A percentile compares a stretch with the other conserved stretches of the same genome.
Evolutionary conservation across 2,329 filamentous ascomycete species (phyloP).

Genomic region (Akanthomyces lecanii): DNA sequence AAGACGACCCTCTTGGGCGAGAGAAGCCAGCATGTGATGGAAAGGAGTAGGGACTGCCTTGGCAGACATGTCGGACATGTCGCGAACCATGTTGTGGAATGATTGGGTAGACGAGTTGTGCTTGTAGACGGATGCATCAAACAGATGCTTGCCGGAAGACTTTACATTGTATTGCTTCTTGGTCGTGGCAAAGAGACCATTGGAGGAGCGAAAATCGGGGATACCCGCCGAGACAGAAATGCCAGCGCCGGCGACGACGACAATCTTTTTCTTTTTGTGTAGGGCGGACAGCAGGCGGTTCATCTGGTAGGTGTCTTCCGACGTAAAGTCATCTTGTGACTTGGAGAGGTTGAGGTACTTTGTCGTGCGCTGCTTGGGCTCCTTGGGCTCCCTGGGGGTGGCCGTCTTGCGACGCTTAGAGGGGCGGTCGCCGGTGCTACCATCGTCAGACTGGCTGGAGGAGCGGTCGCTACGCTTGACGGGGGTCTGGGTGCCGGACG

Average conservation of each 20-base stretch:
- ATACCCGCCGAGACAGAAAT: slow-evolving; percentile 97
- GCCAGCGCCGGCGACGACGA: slow-evolving; percentile 91
- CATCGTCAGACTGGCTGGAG: slow-evolving; percentile 41
- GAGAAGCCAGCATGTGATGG: slow-evolving; percentile 86
- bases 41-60: slow-evolving; percentile 79
- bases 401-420: slow-evolving; percentile 70
- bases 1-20: slow-evolving; percentile 81
- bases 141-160: slow-evolving; percentile 84
- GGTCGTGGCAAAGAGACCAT: slow-evolving; percentile 81
- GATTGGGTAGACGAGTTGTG: slow-evolving; percentile 82
- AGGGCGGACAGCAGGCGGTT: slow-evolving; percentile 69
- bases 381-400: slow-evolving; percentile 39
- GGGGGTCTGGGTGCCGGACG: slow-evolving; percentile 50
- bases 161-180: slow-evolving; percentile 87
- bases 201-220: slow-evolving; percentile 91
- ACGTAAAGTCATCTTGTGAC: slow-evolving; percentile 44
- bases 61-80: slow-evolving; percentile 74
- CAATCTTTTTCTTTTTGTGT: slow-evolving; percentile 90
- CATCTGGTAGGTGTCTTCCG: slow-evolving; percentile 51
- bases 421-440: slow-evolving; percentile 38
- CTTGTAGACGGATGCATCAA: slow-evolving; percentile 96
- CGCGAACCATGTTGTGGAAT: slow-evolving; percentile 95
- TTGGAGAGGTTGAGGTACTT: slow-evolving; percentile 69
- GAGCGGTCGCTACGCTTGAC: slow-evolving; percentile 38
- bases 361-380: slow-evolving; percentile 63